Percentiles rank a stretch among this genome's conserved stretches.
These are phyloP conservation scores for Acanthamoeba divionensis DNA, from an alignment of 208 protist species.

Conservation along the genomic window DNA sequence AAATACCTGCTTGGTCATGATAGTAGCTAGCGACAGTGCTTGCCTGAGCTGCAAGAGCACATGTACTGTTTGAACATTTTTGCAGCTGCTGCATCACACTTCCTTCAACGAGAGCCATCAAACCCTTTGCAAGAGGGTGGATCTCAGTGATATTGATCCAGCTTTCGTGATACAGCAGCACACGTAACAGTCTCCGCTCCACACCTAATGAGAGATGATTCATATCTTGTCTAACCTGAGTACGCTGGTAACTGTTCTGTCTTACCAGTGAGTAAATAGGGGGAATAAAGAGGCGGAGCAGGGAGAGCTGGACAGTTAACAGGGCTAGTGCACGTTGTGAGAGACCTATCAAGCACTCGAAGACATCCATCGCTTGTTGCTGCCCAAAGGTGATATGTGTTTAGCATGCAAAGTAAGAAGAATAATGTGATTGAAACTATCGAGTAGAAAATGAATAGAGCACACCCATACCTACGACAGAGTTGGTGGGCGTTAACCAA, in stretches of 20 bases:
- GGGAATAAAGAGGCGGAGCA: neutral
- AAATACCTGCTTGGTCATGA: no score
- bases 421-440: neutral
- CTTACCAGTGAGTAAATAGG: neutral
- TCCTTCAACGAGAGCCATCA: neutral
- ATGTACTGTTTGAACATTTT: no score
- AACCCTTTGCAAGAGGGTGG: neutral
- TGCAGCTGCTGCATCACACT: neutral
- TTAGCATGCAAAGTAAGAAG: neutral
- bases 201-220: neutral
- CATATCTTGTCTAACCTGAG: neutral
- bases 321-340: neutral
- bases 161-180: neutral
- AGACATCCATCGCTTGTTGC: constrained; percentile 40
- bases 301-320: neutral
- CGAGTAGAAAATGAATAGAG: neutral
- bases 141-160: neutral
- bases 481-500: neutral
- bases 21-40: no score
- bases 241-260: neutral
- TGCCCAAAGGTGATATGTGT: no score
- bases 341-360: neutral
- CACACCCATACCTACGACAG: neutral
- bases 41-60: no score
- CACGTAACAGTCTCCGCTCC: neutral